Evolutionary conservation across 345 rosid genomes (phyloP).

Genomic region (Corchorus olitorius): DNA sequence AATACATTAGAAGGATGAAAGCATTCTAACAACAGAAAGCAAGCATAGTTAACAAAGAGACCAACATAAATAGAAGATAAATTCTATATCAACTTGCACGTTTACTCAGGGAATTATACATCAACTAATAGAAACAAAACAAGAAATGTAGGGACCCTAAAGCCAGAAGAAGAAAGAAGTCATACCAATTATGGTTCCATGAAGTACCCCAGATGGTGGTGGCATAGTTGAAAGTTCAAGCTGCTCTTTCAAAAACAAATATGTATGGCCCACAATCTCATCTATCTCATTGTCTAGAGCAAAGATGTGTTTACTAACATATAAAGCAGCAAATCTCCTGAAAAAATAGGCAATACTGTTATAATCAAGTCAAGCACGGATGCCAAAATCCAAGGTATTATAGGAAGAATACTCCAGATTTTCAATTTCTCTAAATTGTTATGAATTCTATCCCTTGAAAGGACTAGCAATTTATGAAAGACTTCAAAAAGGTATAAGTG

Average conservation of each 20-base stretch:
- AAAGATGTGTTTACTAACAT: conserved; percentile 62
- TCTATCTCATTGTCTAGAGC: conserved; percentile 55
- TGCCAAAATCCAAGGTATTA: no score
- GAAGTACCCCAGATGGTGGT: conserved; percentile 66
- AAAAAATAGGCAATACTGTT: conserved; percentile 23
- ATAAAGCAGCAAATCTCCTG: conserved; percentile 81
- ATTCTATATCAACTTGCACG: not conserved
- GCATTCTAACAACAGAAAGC: not conserved
- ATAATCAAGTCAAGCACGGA: conserved; percentile 7
- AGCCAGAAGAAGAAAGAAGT: conserved; percentile 12
- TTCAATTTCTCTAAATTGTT: not conserved
- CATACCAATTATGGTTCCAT: conserved; percentile 85
- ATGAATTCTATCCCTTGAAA: not conserved
- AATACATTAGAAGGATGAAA: not conserved
- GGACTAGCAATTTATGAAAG: not conserved
- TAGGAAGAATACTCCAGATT: not conserved
- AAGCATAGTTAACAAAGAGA: not conserved
- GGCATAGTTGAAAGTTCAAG: conserved; percentile 63
- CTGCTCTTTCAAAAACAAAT: conserved; percentile 83
- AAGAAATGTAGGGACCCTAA: not conserved
- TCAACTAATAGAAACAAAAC: not conserved
- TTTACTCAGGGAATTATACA: not conserved
- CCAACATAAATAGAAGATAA: not conserved
- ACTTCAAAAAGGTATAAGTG: not conserved
- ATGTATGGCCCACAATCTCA: conserved; percentile 85